Evolutionary conservation across 805 yeast genomes (phyloP).

Genomic region (Clavispora fructus): DNA sequence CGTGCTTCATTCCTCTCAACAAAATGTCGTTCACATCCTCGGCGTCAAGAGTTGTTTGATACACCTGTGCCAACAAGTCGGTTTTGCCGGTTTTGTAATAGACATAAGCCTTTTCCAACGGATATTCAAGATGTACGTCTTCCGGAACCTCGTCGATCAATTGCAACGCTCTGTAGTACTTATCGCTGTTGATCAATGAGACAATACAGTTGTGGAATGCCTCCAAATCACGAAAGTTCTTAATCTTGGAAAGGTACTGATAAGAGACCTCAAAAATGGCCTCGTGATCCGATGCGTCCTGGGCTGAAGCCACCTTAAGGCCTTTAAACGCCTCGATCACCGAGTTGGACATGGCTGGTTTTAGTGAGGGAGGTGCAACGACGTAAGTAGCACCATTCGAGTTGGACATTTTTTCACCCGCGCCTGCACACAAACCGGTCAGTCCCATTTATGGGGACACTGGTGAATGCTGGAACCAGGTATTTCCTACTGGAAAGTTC

Average conservation of each 20-base stretch:
- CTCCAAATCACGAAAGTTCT: constrained; percentile 29
- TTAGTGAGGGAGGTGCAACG: background rate
- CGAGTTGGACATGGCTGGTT: constrained; percentile 30
- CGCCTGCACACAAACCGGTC: background rate
- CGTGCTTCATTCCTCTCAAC: constrained; percentile 39
- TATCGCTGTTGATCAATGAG: constrained; percentile 57
- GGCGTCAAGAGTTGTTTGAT: constrained; percentile 1
- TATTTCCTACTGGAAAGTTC: no score
- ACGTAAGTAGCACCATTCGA: background rate
- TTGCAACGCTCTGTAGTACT: constrained; percentile 44
- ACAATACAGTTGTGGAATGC: constrained; percentile 43
- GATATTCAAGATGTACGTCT: constrained; percentile 29
- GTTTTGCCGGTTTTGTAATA: constrained; percentile 52
- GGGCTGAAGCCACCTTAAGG: constrained; percentile 27
- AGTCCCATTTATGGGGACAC: no score
- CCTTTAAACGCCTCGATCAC: constrained; percentile 38
- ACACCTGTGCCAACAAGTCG: constrained; percentile 17
- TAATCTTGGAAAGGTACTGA: constrained; percentile 35
- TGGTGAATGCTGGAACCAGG: no score
- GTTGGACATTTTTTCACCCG: constrained; percentile 4
- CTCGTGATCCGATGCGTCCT: constrained; percentile 28
- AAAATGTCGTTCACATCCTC: constrained; percentile 14
- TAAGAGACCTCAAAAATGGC: constrained; percentile 34
- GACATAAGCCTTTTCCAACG: constrained; percentile 54
- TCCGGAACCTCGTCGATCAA: constrained; percentile 36